Evolutionary conservation across 805 yeast species (phyloP).

Genomic region (Grigorovia jiainica): DNA sequence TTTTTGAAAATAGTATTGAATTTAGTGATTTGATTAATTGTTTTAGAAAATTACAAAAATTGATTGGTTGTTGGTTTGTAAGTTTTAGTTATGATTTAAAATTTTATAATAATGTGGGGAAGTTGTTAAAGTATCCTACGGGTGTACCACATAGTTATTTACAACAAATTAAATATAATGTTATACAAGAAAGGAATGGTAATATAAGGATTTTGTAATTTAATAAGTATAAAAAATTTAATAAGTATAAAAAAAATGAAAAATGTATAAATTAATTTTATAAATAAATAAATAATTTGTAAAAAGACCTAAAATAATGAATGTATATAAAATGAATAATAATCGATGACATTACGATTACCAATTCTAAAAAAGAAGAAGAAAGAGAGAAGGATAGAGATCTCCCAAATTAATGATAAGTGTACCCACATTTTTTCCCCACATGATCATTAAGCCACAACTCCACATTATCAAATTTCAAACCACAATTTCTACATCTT

Average conservation of each 20-base stretch:
- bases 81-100: slow-evolving; percentile 21
- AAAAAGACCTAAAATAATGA: too few species aligned
- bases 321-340: too few species aligned
- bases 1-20: slow-evolving; percentile 8
- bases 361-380: too few species aligned
- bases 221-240: too few species aligned
- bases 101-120: slow-evolving; percentile 21
- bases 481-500: slow-evolving; percentile 67
- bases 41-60: slow-evolving; percentile 13
- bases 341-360: too few species aligned
- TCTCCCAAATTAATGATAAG: slow-evolving; percentile 16
- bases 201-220: not conserved
- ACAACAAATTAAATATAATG: not conserved
- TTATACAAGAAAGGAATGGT: not conserved
- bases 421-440: slow-evolving; percentile 31
- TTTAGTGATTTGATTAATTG: slow-evolving; percentile 12
- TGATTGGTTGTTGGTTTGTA: slow-evolving; percentile 24
- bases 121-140: not conserved
- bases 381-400: too few species aligned
- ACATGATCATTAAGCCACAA: slow-evolving; percentile 74
- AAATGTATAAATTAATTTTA: too few species aligned
- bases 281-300: too few species aligned
- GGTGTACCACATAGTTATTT: not conserved
- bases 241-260: too few species aligned
- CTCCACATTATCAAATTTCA: slow-evolving; percentile 56